phyloP scores from a whole-genome alignment of 768 basidiomycete species.

The Tephrocybe sp. region DNA sequence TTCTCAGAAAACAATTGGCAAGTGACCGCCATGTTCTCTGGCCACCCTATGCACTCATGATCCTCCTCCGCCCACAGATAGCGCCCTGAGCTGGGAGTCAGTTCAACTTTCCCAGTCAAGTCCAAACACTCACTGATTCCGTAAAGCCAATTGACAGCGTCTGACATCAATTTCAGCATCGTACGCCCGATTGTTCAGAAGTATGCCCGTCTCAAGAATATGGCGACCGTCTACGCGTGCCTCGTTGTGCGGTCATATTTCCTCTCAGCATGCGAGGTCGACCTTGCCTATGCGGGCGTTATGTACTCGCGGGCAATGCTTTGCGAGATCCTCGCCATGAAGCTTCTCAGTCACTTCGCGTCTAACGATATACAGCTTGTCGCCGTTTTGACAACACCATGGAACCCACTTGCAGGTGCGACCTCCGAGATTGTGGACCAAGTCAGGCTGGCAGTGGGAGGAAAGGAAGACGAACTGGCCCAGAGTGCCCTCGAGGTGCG shows the following conservation, averaged over 20 bases:
- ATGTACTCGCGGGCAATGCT: constrained; percentile 68
- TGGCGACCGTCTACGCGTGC: constrained; percentile 74
- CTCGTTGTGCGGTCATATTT: constrained; percentile 82
- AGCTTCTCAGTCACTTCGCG: constrained; percentile 75
- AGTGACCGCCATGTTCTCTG: constrained; percentile 15
- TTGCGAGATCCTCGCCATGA: constrained; percentile 89
- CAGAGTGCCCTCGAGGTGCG: constrained; percentile 86
- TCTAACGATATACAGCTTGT: constrained; percentile 74
- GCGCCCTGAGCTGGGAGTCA: constrained; percentile 79
- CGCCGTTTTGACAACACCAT: constrained; percentile 77
- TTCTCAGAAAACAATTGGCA: constrained; percentile 46
- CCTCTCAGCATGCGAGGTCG: constrained; percentile 60
- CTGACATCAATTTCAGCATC: constrained; percentile 80
- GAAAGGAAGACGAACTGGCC: constrained; percentile 56
- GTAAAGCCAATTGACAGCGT: constrained; percentile 74
- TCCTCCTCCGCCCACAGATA: constrained; percentile 42
- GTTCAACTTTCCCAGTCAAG: constrained; percentile 25
- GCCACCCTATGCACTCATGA: constrained; percentile 15
- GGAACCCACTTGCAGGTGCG: constrained; percentile 85
- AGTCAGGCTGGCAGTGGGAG: constrained; percentile 58
- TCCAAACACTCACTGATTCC: constrained; percentile 3
- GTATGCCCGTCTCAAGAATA: constrained; percentile 75
- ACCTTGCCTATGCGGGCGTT: constrained; percentile 77
- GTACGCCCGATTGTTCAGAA: constrained; percentile 77
- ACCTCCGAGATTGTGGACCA: constrained; percentile 63